Conservation (phyloP, 768 basidiomycete species). For the Termitomyces sp. region DNA sequence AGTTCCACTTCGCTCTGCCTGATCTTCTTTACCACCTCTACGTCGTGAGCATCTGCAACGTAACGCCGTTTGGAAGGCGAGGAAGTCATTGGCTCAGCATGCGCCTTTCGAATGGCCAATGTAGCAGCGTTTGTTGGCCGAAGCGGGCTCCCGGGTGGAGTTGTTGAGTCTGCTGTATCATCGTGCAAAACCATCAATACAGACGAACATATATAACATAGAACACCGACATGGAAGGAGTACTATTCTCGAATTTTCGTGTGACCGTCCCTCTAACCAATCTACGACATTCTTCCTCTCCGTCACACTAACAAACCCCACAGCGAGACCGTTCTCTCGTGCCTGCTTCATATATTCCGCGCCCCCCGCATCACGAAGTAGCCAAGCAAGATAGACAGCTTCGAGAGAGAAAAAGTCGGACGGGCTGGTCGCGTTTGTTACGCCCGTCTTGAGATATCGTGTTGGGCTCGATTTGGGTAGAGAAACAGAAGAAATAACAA, state of each 20-base stretch:
- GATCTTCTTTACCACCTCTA: conserved; percentile 87
- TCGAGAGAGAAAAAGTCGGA: conserved; percentile 78
- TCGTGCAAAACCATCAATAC: not conserved
- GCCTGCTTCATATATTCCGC: conserved; percentile 91
- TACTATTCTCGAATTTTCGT: conserved; percentile 51
- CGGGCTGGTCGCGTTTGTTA: conserved; percentile 40
- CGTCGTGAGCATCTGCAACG: conserved; percentile 72
- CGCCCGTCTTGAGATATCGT: conserved; percentile 69
- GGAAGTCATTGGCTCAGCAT: conserved; percentile 31
- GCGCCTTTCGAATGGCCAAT: conserved; percentile 27
- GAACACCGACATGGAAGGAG: conserved; percentile 40
- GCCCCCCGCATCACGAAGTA: conserved; percentile 65
- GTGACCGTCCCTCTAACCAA: conserved; percentile 68
- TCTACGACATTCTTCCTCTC: conserved; percentile 86
- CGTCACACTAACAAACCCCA: conserved; percentile 81
- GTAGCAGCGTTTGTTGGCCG: conserved; percentile 24
- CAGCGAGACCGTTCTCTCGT: conserved; percentile 67
- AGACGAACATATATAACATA: not conserved
- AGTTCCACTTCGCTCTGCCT: conserved; percentile 75
- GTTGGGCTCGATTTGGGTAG: conserved; percentile 78
- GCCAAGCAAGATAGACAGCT: conserved; percentile 84
- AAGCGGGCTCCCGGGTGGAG: conserved; percentile 46
- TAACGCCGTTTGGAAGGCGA: conserved; percentile 74
- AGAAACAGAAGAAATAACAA: conserved; percentile 52
- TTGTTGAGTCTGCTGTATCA: conserved; percentile 44